Percentiles rank a stretch among this genome's conserved stretches.
These are phyloP conservation scores for Cadophora sp. DNA, from an alignment of 2,329 filamentous ascomycete species.

Conservation along the genomic window DNA sequence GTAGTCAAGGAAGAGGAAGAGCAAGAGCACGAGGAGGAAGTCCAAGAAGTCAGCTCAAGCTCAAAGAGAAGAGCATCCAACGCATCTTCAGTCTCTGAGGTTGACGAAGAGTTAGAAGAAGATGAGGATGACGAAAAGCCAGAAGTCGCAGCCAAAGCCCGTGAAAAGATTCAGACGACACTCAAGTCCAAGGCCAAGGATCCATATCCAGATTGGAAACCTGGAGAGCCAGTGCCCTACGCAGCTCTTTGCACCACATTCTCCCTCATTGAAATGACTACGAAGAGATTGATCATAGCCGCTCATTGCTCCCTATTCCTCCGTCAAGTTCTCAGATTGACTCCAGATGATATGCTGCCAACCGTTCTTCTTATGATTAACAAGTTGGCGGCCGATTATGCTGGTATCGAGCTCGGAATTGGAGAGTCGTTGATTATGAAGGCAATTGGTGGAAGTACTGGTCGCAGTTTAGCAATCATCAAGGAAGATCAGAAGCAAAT, in stretches of 20 bases:
- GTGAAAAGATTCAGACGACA: conserved; percentile 80
- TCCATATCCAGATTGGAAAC: conserved; percentile 94
- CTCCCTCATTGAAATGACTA: conserved; percentile 92
- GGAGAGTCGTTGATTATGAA: conserved; percentile 99
- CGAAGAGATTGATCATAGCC: conserved; percentile 86
- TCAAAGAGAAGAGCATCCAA: conserved; percentile 41
- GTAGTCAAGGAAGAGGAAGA: conserved; percentile 30
- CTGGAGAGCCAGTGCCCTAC: conserved; percentile 89
- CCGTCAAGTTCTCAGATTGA: conserved; percentile 90
- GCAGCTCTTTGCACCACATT: conserved; percentile 94
- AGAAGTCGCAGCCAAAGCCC: conserved; percentile 73
- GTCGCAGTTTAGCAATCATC: conserved; percentile 85
- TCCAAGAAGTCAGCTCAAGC: conserved; percentile 39
- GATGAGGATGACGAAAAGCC: conserved; percentile 70
- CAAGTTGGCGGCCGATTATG: conserved; percentile 95
- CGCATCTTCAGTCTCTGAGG: conserved; percentile 55
- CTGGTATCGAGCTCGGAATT: conserved; percentile 96
- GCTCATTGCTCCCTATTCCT: conserved; percentile 91
- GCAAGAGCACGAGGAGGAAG: conserved; percentile 51
- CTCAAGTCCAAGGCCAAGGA: conserved; percentile 74
- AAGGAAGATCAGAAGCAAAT: conserved; percentile 97
- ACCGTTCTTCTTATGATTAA: conserved; percentile 97
- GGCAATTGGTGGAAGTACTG: conserved; percentile 92
- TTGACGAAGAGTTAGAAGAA: conserved; percentile 49
- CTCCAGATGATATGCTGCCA: conserved; percentile 84